A percentile compares a stretch with the other conserved stretches of the same genome.
phyloP scores from a whole-genome alignment of 305 asterid species.

The Stenogyne calaminthoides region DNA sequence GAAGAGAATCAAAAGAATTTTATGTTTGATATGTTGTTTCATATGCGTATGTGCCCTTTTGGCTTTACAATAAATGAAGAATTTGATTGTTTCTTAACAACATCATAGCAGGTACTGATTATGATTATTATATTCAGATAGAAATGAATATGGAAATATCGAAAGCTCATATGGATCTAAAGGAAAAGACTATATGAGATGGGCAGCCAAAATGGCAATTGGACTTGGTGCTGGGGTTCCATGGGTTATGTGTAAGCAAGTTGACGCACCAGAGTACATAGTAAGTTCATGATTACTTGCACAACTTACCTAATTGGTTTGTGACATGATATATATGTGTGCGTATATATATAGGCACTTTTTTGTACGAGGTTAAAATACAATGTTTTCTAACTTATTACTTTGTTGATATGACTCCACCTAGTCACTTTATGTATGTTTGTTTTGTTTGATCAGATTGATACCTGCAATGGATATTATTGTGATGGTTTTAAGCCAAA shows the following conservation, averaged over 20 bases:
- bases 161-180: constrained; percentile 69
- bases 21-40: constrained; percentile 18
- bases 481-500: constrained; percentile 90
- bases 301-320: constrained; percentile 18
- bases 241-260: constrained; percentile 98
- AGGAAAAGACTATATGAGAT: constrained; percentile 74
- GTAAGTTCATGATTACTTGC: constrained; percentile 49
- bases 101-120: constrained; percentile 14
- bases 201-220: constrained; percentile 97
- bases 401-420: constrained; percentile 21
- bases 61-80: neutral
- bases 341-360: neutral
- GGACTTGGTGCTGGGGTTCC: constrained; percentile 95
- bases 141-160: constrained; percentile 95
- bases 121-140: constrained; percentile 51
- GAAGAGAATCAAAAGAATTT: constrained; percentile 6
- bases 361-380: constrained; percentile 10
- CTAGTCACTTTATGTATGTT: constrained; percentile 11
- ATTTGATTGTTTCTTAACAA: constrained; percentile 13
- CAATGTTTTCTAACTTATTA: constrained; percentile 7
- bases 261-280: constrained; percentile 88
- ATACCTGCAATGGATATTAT: constrained; percentile 91
- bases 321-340: constrained; percentile 13
- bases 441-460: constrained; percentile 59
- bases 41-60: constrained; percentile 2